Evolutionary conservation across 164 flowering plant genomes (phyloP), one percentile per base, ranked within the genome.

Genomic region (Berberis thunbergii): DNA sequence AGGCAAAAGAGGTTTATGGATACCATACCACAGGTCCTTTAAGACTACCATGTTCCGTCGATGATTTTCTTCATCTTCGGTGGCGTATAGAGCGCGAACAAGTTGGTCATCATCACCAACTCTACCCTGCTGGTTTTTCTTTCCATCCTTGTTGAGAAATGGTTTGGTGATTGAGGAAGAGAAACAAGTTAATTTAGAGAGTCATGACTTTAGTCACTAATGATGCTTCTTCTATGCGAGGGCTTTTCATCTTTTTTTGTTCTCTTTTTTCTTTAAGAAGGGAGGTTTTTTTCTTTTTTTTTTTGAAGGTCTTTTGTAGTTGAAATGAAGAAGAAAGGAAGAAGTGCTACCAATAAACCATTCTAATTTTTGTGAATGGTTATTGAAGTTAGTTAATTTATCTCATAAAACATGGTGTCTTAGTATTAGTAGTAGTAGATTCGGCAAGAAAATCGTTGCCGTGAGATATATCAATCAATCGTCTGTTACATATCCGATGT

Each of bases 71-170:
- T 53, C 81, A 77, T 66, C 69, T 86, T 0, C 75, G 76, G 59
- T 77, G 87, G 85, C 77, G 64, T 62, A 79, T 82, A 6, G 87
- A 83, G 71, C 66, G 66, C 57, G 90, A 85, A 57, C 82, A 76
- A 56, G 42, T 54, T 5, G 55, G 45, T 4, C 52, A 59, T 41
- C 73, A 62, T 12, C 62, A 69, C 41, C 71, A 72, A 49, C 76
- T 75, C 13, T 76, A 73, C 49, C 68, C 61, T 59, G 53, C 39
- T 13, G 39, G 67, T 59, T 63, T 73, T 49, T 69, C 76, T 43
- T 66, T 73, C 45, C 64, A 73, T 43, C 40, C 61, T 46, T 73
- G 67, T 61, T 73, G 69, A 71, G 6, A 48, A 26, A 7, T 54
- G 45, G n/a, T 54, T 3, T n/a, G 6, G 49, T 9, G 26, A 26